Evolutionary conservation across 176 grass and related monocot genomes (phyloP).

Genomic region (Elymus sibiricus): DNA sequence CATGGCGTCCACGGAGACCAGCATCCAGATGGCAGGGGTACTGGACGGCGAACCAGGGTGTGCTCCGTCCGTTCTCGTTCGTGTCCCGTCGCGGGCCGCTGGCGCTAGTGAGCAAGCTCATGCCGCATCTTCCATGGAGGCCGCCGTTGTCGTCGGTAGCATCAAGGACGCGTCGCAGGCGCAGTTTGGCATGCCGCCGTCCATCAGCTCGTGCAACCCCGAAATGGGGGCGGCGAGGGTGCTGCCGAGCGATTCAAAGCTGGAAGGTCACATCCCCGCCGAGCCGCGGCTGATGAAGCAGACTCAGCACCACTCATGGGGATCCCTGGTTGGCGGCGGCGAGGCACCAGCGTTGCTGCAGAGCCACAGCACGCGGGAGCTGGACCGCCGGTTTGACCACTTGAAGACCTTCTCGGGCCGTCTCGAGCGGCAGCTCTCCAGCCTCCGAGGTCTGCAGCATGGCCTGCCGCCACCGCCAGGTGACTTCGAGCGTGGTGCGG

Average conservation of each 20-base stretch:
- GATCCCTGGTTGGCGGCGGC: background rate
- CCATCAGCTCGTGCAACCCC: background rate
- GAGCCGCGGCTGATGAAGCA: background rate
- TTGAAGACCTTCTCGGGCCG: background rate
- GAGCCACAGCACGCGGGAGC: background rate
- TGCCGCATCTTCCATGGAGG: background rate
- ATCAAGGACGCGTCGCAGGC: background rate
- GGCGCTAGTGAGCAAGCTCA: background rate
- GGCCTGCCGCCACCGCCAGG: background rate
- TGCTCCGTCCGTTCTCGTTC: background rate
- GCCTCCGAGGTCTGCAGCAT: background rate
- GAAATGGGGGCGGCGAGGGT: background rate
- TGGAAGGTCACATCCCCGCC: no score
- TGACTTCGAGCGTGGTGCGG: background rate
- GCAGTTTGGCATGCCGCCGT: background rate
- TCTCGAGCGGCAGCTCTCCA: no score
- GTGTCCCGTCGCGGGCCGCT: background rate
- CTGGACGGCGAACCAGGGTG: background rate
- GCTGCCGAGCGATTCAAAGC: no score
- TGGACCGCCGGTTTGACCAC: background rate
- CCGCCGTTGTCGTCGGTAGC: background rate
- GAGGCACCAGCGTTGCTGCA: background rate
- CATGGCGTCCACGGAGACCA: background rate
- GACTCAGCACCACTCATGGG: background rate
- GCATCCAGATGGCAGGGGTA: background rate